Evolutionary conservation across 768 basidiomycete genomes (phyloP).

Genomic region (Kwoniella newhampshirensis): DNA sequence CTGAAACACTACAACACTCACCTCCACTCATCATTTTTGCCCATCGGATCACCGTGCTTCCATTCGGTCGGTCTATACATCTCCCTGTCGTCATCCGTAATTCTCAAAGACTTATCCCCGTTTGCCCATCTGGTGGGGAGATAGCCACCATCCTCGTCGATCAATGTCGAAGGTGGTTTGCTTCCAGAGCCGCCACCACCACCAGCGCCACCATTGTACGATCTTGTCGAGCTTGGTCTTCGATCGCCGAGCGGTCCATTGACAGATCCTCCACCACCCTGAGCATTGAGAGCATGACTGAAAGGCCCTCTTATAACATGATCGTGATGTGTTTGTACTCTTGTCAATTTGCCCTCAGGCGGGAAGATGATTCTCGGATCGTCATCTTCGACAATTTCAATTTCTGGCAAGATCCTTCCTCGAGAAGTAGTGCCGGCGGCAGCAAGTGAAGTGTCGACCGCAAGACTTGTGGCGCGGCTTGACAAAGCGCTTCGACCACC

Average conservation of each 20-base stretch:
- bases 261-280: constrained; percentile 7
- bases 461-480: constrained; percentile 12
- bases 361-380: constrained; percentile 44
- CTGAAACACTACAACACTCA: constrained; percentile 33
- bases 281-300: constrained; percentile 31
- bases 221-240: constrained; percentile 4
- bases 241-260: not conserved
- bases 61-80: constrained; percentile 52
- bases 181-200: constrained; percentile 12
- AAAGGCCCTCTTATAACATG: constrained; percentile 45
- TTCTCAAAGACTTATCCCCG: constrained; percentile 43
- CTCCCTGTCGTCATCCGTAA: constrained; percentile 48
- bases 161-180: constrained; percentile 30
- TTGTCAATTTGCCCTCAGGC: constrained; percentile 24
- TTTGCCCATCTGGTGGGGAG: constrained; percentile 50
- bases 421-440: not conserved
- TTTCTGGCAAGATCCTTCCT: constrained; percentile 38
- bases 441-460: constrained; percentile 22
- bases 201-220: constrained; percentile 6
- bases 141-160: constrained; percentile 46
- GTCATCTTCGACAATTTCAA: constrained; percentile 50
- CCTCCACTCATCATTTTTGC: constrained; percentile 48
- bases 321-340: constrained; percentile 39
- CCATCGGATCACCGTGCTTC: constrained; percentile 40
- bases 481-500: constrained; percentile 4